Conservation (phyloP, 2,329 filamentous ascomycete species). For the Alternaria sp. region DNA sequence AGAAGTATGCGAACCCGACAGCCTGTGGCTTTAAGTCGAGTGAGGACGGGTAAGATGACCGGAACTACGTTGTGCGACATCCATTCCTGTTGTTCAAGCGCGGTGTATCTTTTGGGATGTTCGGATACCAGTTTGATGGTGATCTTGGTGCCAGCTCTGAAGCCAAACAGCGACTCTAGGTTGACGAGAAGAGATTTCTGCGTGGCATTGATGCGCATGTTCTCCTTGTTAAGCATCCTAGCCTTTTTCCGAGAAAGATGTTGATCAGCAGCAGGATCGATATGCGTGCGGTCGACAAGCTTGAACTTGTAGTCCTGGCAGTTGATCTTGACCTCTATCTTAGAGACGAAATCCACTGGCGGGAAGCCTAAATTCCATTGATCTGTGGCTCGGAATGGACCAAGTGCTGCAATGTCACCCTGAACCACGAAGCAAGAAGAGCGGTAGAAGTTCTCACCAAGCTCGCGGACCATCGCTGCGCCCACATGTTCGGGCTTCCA, state of each 20-base stretch:
- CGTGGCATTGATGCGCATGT: background rate
- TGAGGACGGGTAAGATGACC: background rate
- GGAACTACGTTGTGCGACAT: background rate
- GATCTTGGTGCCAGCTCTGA: background rate
- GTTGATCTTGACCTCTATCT: no score
- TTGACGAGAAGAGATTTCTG: background rate
- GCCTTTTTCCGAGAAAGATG: no score
- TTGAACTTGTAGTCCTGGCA: no score
- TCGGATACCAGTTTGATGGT: no score
- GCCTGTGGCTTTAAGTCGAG: background rate
- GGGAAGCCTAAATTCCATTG: background rate
- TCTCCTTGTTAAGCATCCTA: no score
- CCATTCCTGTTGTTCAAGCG: no score
- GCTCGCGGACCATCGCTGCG: background rate
- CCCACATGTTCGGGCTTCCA: background rate
- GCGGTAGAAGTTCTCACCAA: background rate
- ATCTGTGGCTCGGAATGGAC: background rate
- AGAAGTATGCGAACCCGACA: no score
- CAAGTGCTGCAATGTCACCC: background rate
- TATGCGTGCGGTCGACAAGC: no score
- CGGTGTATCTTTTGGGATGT: no score
- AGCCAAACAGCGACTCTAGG: slow-evolving; percentile 3
- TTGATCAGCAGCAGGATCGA: no score
- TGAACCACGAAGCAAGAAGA: background rate
- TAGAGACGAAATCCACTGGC: background rate